Percentiles rank a stretch among this genome's conserved stretches.
phyloP scores from a whole-genome alignment of 768 basidiomycete genomes.

The Calocybe cyanea region DNA sequence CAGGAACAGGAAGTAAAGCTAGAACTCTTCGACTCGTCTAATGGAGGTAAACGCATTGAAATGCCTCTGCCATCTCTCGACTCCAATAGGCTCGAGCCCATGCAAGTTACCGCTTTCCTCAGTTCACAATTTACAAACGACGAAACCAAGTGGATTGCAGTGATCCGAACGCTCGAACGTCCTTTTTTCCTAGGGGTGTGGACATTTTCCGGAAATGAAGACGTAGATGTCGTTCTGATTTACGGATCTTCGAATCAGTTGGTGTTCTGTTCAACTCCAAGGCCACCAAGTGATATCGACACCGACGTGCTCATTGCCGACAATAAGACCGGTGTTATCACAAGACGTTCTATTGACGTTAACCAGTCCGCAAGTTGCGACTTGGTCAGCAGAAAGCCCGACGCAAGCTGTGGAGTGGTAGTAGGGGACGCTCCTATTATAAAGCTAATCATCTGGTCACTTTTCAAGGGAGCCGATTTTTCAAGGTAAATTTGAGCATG shows the following conservation, averaged over 20 bases:
- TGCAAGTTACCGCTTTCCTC: too few species aligned
- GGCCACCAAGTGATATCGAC: neutral
- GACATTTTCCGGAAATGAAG: neutral
- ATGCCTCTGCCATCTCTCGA: too few species aligned
- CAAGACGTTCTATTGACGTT: too few species aligned
- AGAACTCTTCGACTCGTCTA: neutral
- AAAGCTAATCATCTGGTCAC: neutral
- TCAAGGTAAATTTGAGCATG: too few species aligned
- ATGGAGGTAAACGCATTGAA: too few species aligned
- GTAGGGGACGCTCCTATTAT: neutral
- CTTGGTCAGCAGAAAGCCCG: too few species aligned
- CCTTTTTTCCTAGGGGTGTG: neutral
- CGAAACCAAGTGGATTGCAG: constrained; percentile 1
- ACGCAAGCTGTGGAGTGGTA: neutral
- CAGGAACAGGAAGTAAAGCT: neutral
- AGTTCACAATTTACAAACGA: constrained; percentile 2
- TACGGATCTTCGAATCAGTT: neutral
- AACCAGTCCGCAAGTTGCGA: too few species aligned
- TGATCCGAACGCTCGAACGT: too few species aligned
- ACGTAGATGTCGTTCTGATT: neutral
- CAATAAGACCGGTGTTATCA: neutral
- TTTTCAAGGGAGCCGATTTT: too few species aligned
- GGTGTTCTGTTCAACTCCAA: constrained; percentile 3
- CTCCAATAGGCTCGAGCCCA: neutral
- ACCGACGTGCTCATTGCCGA: neutral